Conservation (phyloP, 345 rosid species). For the Hibiscus trionum region DNA sequence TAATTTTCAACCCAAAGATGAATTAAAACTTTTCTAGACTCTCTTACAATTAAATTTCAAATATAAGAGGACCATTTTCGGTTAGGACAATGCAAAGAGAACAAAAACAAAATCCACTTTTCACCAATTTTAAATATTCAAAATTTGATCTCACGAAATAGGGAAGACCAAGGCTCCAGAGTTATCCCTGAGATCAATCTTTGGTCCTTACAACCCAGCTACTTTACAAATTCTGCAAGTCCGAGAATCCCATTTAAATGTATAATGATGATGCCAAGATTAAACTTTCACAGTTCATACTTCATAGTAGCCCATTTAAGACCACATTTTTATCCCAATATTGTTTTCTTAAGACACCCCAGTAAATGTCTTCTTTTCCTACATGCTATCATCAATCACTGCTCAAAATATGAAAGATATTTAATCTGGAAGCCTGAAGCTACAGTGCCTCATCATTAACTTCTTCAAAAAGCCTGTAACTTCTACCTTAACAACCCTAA, state of each 20-base stretch:
- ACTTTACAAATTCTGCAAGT: background rate
- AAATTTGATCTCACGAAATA: background rate
- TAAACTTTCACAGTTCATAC: background rate
- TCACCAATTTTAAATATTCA: background rate
- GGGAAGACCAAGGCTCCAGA: background rate
- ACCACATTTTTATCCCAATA: background rate
- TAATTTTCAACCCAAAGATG: background rate
- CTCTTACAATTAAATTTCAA: background rate
- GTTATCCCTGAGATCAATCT: background rate
- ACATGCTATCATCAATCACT: background rate
- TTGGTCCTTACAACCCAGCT: conserved; percentile 4
- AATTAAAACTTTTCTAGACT: background rate
- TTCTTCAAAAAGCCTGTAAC: background rate
- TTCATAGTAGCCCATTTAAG: background rate
- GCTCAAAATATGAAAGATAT: background rate
- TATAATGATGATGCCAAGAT: background rate
- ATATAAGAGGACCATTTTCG: background rate
- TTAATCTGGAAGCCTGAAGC: background rate
- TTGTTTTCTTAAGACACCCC: background rate
- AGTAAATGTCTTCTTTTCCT: background rate
- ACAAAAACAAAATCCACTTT: background rate
- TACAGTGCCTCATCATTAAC: background rate
- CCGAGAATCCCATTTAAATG: background rate
- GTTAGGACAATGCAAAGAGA: background rate
- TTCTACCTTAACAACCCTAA: background rate